Conservation (phyloP, 805 yeast species). For the Wickerhamomyces queroliae region DNA sequence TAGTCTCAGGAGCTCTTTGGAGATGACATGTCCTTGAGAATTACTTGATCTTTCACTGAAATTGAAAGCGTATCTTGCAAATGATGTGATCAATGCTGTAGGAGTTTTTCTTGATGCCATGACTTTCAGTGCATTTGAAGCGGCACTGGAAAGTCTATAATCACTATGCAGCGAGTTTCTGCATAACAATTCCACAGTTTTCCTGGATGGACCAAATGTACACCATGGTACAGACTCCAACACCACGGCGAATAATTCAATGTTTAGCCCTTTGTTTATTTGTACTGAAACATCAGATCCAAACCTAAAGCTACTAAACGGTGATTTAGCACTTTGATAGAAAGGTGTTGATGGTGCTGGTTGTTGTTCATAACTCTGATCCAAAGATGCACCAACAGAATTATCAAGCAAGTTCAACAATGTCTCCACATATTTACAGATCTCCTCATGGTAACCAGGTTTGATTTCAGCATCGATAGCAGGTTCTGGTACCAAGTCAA, state of each 20-base stretch:
- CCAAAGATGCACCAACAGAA: slow-evolving; percentile 43
- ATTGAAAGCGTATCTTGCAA: slow-evolving; percentile 75
- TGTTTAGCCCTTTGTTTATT: slow-evolving; percentile 31
- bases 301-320: slow-evolving; percentile 33
- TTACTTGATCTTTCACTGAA: slow-evolving; percentile 67
- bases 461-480: slow-evolving; percentile 24
- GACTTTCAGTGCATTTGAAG: slow-evolving; percentile 55
- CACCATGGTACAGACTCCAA: slow-evolving; percentile 76
- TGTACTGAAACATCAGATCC: slow-evolving; percentile 35
- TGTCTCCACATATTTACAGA: slow-evolving; percentile 50
- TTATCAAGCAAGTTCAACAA: slow-evolving; percentile 56
- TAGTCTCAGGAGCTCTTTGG: slow-evolving; percentile 56
- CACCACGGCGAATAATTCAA: slow-evolving; percentile 62
- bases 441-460: slow-evolving; percentile 58
- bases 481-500: slow-evolving; percentile 26
- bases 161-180: slow-evolving; percentile 71
- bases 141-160: slow-evolving; percentile 53
- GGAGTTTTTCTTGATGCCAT: slow-evolving; percentile 69
- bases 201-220: slow-evolving; percentile 49
- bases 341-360: slow-evolving; percentile 30
- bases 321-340: slow-evolving; percentile 25
- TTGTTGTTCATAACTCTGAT: slow-evolving; percentile 29
- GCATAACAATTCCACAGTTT: slow-evolving; percentile 69
- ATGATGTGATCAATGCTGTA: slow-evolving; percentile 61
- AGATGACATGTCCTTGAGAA: slow-evolving; percentile 52